A percentile compares a stretch with the other conserved stretches of the same genome.
Conservation (phyloP, 1,284 basidiomycete species). For the Ceratobasidium sp. region DNA sequence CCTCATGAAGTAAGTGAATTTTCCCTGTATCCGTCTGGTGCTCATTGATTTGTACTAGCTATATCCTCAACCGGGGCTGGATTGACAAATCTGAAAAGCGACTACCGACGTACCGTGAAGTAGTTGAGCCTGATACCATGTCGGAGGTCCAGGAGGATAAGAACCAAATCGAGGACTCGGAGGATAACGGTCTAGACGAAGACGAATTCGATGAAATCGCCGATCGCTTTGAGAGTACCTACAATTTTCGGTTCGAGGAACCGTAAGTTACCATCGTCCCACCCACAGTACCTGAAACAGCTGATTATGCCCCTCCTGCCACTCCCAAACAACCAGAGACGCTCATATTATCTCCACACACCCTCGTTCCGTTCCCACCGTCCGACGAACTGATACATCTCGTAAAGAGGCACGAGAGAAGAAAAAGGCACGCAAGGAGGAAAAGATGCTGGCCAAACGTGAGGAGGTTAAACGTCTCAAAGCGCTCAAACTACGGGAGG, state of each 20-base stretch:
- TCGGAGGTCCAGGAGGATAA: constrained; percentile 53
- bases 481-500: constrained; percentile 85
- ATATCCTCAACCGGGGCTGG: constrained; percentile 96
- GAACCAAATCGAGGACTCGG: constrained; percentile 49
- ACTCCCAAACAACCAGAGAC: constrained; percentile 62
- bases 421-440: constrained; percentile 81
- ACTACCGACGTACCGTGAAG: constrained; percentile 86
- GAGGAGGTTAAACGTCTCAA: constrained; percentile 87
- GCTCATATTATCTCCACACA: constrained; percentile 81
- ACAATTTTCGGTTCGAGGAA: constrained; percentile 96
- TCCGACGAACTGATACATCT: constrained; percentile 81
- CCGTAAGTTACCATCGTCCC: constrained; percentile 67
- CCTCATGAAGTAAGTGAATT: constrained; percentile 80
- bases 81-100: constrained; percentile 80
- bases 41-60: constrained; percentile 65
- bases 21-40: constrained; percentile 29
- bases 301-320: constrained; percentile 22
- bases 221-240: constrained; percentile 83
- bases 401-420: constrained; percentile 86
- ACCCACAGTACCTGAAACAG: constrained; percentile 13
- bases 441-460: constrained; percentile 77
- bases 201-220: constrained; percentile 78
- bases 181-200: constrained; percentile 56
- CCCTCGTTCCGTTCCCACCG: constrained; percentile 79
- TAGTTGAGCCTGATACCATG: constrained; percentile 62